These are phyloP conservation scores for Gossypium trilobum DNA, from an alignment of 441 rosid genomes.

Conservation along the genomic window DNA sequence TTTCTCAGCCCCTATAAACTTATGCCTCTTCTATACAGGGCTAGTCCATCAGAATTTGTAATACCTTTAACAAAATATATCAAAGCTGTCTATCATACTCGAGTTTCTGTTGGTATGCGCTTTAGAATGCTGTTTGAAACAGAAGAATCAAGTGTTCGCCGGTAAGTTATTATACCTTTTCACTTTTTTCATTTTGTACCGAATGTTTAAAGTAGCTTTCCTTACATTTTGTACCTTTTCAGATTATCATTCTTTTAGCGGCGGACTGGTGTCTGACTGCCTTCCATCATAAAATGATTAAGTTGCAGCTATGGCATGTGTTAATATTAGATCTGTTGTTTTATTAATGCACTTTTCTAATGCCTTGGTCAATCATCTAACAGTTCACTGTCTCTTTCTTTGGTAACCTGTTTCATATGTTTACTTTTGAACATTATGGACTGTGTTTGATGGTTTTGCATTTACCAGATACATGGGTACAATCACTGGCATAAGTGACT, in stretches of 20 bases:
- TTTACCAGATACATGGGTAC: constrained; percentile 93
- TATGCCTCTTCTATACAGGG: constrained; percentile 41
- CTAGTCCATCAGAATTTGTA: constrained; percentile 92
- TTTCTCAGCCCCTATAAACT: not conserved
- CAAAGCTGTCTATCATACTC: constrained; percentile 90
- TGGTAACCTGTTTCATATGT: constrained; percentile 5
- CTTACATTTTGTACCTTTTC: not conserved
- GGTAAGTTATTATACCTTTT: constrained; percentile 43
- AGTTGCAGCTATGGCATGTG: not conserved
- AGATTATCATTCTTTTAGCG: not conserved
- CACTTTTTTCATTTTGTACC: not conserved
- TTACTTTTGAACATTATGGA: not conserved
- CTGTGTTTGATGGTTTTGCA: constrained; percentile 18
- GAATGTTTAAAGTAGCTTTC: not conserved
- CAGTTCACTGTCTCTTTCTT: not conserved
- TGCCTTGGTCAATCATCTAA: not conserved
- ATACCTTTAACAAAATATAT: constrained; percentile 77
- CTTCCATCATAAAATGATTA: not conserved
- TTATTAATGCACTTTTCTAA: not conserved
- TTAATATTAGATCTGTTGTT: not conserved
- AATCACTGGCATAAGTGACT: constrained; percentile 85
- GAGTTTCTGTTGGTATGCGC: constrained; percentile 98
- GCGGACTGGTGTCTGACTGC: not conserved
- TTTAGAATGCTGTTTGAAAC: constrained; percentile 99
- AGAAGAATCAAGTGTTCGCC: constrained; percentile 94